Conservation (phyloP, 768 basidiomycete genomes). For the Leccinum ochraceum region DNA sequence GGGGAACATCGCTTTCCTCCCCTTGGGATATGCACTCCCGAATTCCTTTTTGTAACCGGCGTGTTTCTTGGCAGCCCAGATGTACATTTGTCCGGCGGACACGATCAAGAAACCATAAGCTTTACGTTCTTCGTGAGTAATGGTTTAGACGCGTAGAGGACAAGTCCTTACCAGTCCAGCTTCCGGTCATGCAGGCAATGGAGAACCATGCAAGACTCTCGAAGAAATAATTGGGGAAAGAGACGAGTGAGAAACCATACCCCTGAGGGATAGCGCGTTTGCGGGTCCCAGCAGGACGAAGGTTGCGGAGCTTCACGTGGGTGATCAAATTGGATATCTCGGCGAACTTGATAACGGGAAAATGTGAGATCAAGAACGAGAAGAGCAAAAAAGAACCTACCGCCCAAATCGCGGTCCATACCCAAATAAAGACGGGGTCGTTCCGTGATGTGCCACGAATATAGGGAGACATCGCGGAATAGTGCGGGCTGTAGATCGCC, state of each 20-base stretch:
- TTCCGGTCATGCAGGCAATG: slow-evolving; percentile 76
- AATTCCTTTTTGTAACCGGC: slow-evolving; percentile 90
- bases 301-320: slow-evolving; percentile 78
- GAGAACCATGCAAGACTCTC: slow-evolving; percentile 77
- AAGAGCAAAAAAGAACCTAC: slow-evolving; percentile 48
- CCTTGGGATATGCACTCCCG: slow-evolving; percentile 76
- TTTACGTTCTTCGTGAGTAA: slow-evolving; percentile 28
- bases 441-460: slow-evolving; percentile 63
- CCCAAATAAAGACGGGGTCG: slow-evolving; percentile 66
- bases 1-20: slow-evolving; percentile 79
- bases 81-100: slow-evolving; percentile 64
- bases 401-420: slow-evolving; percentile 66
- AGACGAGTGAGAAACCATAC: slow-evolving; percentile 86
- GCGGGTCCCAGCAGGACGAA: slow-evolving; percentile 80
- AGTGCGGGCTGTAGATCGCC: slow-evolving; percentile 81
- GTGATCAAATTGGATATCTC: slow-evolving; percentile 83
- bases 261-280: slow-evolving; percentile 88
- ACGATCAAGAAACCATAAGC: slow-evolving; percentile 67
- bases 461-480: slow-evolving; percentile 63
- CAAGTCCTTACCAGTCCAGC: slow-evolving; percentile 56
- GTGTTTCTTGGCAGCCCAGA: slow-evolving; percentile 94
- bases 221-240: slow-evolving; percentile 94
- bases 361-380: neutral
- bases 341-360: slow-evolving; percentile 56
- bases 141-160: neutral